phyloP scores from a whole-genome alignment of 2,329 filamentous ascomycete genomes.

The Shiraia bambusicola region DNA sequence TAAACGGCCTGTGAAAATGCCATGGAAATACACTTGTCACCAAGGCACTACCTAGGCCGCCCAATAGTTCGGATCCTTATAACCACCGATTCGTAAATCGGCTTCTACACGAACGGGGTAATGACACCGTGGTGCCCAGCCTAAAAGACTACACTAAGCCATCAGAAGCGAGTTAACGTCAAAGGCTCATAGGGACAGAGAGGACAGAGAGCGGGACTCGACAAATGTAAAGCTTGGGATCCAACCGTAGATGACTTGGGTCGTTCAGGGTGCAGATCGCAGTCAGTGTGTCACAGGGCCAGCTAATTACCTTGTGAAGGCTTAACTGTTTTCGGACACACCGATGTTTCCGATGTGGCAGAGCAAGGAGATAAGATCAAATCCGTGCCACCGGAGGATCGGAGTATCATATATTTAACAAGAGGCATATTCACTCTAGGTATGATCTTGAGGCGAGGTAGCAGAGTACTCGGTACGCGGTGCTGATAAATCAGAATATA shows the following conservation, averaged over 20 bases:
- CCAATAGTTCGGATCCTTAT: background rate
- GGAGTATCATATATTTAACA: too few relatives aligned
- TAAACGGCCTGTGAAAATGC: slow-evolving; percentile 6
- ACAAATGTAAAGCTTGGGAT: slow-evolving; percentile 1
- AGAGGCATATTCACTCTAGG: too few relatives aligned
- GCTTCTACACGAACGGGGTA: slow-evolving; percentile 3
- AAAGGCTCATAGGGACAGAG: background rate
- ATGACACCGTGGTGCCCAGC: slow-evolving; percentile 20
- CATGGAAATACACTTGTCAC: background rate
- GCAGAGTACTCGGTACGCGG: too few relatives aligned
- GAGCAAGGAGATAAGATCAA: slow-evolving; percentile 2
- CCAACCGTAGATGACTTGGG: background rate
- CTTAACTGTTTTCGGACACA: background rate
- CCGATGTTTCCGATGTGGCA: slow-evolving; percentile 1
- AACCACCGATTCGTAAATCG: background rate
- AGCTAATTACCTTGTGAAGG: too few relatives aligned
- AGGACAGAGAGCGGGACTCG: background rate
- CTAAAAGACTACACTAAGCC: background rate
- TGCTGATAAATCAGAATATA: too few relatives aligned
- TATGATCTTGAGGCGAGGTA: too few relatives aligned
- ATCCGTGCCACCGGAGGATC: too few relatives aligned
- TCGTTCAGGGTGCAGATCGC: slow-evolving; percentile 3
- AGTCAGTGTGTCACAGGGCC: slow-evolving; percentile 6
- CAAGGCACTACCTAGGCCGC: background rate
- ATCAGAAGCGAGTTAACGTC: background rate